These are phyloP conservation scores for Colletotrichum karsti DNA, from an alignment of 2,329 filamentous ascomycete genomes.

Conservation along the genomic window DNA sequence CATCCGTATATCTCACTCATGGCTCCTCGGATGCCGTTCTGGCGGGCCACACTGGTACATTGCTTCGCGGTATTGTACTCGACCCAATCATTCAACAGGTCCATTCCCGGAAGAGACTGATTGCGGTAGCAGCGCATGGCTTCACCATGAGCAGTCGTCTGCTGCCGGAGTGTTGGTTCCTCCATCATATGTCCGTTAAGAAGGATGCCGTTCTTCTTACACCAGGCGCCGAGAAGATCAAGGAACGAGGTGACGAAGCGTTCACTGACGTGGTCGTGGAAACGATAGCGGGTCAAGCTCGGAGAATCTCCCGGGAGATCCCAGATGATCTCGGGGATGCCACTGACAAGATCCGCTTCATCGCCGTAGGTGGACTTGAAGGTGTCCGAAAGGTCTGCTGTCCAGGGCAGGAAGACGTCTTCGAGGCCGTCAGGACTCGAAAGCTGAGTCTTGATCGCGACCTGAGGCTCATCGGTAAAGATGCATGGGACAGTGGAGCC, in stretches of 20 bases:
- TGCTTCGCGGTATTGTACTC: constrained; percentile 44
- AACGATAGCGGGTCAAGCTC: constrained; percentile 37
- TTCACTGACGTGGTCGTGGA: constrained; percentile 41
- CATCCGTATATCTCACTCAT: constrained; percentile 41
- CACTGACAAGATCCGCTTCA: constrained; percentile 32
- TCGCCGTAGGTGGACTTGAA: constrained; percentile 33
- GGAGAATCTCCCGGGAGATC: constrained; percentile 35
- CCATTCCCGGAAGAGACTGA: constrained; percentile 40
- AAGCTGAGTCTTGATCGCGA: constrained; percentile 39
- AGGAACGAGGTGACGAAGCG: constrained; percentile 40
- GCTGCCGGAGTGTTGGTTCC: constrained; percentile 39
- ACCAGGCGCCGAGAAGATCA: constrained; percentile 39
- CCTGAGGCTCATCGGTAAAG: constrained; percentile 43
- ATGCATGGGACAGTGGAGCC: constrained; percentile 39
- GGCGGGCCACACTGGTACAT: constrained; percentile 38
- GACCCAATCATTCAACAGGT: constrained; percentile 38
- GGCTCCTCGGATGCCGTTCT: constrained; percentile 36
- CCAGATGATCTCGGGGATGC: constrained; percentile 40
- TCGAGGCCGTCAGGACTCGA: constrained; percentile 31
- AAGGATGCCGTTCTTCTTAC: constrained; percentile 34
- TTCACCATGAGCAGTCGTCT: constrained; percentile 40
- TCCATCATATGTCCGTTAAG: constrained; percentile 43
- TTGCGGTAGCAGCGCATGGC: constrained; percentile 42
- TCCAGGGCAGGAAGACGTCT: constrained; percentile 42
- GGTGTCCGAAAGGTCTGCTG: constrained; percentile 35